These are phyloP conservation scores for Zymoseptoria brevis DNA, from an alignment of 2,329 filamentous ascomycete species.

Conservation along the genomic window DNA sequence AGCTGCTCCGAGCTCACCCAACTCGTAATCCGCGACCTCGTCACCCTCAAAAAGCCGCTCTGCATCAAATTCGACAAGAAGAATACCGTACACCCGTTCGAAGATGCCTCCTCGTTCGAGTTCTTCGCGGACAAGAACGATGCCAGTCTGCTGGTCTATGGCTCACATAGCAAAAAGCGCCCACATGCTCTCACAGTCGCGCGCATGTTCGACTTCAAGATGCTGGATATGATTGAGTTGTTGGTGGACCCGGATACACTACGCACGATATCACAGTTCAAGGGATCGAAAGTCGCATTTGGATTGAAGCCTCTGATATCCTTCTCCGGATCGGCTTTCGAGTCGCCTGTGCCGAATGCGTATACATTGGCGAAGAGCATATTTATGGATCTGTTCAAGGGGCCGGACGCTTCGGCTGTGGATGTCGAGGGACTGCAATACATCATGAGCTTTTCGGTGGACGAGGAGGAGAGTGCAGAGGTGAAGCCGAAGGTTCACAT, in stretches of 20 bases:
- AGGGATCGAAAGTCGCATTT: slow-evolving; percentile 54
- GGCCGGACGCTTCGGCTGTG: slow-evolving; percentile 68
- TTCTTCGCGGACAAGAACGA: slow-evolving; percentile 98
- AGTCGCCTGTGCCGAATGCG: slow-evolving; percentile 67
- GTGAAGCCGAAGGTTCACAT: slow-evolving; percentile 49
- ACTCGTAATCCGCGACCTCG: slow-evolving; percentile 76
- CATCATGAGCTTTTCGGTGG: slow-evolving; percentile 71
- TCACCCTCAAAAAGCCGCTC: slow-evolving; percentile 74
- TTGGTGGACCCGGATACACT: slow-evolving; percentile 68
- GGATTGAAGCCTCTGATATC: slow-evolving; percentile 82
- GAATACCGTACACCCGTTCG: slow-evolving; percentile 90
- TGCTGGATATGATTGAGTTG: slow-evolving; percentile 92
- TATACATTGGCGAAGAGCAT: slow-evolving; percentile 83
- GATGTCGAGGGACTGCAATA: slow-evolving; percentile 95
- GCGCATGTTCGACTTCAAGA: slow-evolving; percentile 75
- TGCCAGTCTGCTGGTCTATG: slow-evolving; percentile 75
- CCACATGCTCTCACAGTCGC: slow-evolving; percentile 79
- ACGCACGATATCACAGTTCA: slow-evolving; percentile 65
- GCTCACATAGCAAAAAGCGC: slow-evolving; percentile 85
- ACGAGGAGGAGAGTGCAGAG: slow-evolving; percentile 43
- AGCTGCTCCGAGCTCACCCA: slow-evolving; percentile 75
- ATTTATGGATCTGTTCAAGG: slow-evolving; percentile 85
- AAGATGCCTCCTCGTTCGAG: slow-evolving; percentile 77
- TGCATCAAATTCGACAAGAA: slow-evolving; percentile 94
- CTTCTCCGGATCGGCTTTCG: slow-evolving; percentile 85